phyloP scores from a whole-genome alignment of 495 filamentous ascomycete genomes.

The Eremomyces bilateralis region DNA sequence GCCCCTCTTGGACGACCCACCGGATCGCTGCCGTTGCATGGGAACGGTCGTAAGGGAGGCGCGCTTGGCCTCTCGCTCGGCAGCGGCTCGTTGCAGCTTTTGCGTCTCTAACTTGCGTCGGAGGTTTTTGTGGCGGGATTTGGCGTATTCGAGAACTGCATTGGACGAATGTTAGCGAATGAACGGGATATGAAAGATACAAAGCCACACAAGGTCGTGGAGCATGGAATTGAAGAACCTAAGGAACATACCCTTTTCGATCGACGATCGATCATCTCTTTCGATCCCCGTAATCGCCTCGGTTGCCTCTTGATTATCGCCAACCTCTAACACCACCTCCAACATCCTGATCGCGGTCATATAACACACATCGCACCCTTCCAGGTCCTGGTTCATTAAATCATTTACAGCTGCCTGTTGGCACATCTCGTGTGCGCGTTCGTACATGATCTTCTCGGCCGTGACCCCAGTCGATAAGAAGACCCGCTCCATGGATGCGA shows the following conservation, averaged over 20 bases:
- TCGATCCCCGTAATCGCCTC: slow-evolving; percentile 19
- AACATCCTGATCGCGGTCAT: slow-evolving; percentile 80
- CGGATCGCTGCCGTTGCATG: too few relatives aligned
- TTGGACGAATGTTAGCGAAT: slow-evolving; percentile 5
- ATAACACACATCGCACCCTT: slow-evolving; percentile 82
- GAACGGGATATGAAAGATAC: neutral
- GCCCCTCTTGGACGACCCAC: too few relatives aligned
- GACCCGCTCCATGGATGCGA: slow-evolving; percentile 37
- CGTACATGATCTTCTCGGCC: slow-evolving; percentile 95
- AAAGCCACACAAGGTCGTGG: neutral
- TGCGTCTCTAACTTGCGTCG: slow-evolving; percentile 18
- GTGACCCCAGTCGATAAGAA: slow-evolving; percentile 58
- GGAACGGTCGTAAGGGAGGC: too few relatives aligned
- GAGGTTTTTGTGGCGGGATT: slow-evolving; percentile 13
- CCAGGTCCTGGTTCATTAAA: slow-evolving; percentile 72
- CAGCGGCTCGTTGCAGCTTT: too few relatives aligned
- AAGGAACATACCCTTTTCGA: slow-evolving; percentile 20
- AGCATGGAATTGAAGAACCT: neutral
- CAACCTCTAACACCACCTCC: slow-evolving; percentile 77
- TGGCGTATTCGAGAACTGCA: slow-evolving; percentile 20
- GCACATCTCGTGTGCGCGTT: slow-evolving; percentile 91
- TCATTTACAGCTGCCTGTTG: slow-evolving; percentile 85
- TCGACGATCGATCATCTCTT: slow-evolving; percentile 20
- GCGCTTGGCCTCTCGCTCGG: too few relatives aligned
- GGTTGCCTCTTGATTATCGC: slow-evolving; percentile 29